phyloP scores from a whole-genome alignment of 257 asterid genomes.

The Capsicum rhomboideum region DNA sequence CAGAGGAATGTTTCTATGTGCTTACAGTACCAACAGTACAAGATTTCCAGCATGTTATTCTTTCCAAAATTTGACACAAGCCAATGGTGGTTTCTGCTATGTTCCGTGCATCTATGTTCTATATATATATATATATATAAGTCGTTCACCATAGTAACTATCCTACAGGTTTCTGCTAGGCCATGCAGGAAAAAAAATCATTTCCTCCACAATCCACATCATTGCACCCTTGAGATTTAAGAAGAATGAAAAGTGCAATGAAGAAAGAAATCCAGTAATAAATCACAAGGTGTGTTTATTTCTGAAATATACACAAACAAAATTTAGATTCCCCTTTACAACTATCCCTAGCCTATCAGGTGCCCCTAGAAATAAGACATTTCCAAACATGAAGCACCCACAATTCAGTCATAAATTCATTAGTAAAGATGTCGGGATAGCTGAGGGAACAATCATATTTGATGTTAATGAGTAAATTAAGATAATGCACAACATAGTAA shows the following conservation, averaged over 20 bases:
- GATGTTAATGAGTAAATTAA: slow-evolving; percentile 1
- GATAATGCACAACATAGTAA: slow-evolving; percentile 21
- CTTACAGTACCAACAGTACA: too few relatives aligned
- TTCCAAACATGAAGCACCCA: not conserved
- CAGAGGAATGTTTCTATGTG: too few relatives aligned
- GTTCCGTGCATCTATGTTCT: too few relatives aligned
- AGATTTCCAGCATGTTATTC: too few relatives aligned
- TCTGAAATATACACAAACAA: not conserved
- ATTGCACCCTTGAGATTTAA: too few relatives aligned
- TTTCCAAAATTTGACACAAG: too few relatives aligned
- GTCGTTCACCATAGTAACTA: not conserved
- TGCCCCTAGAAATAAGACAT: slow-evolving; percentile 1
- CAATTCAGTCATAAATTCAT: slow-evolving; percentile 1
- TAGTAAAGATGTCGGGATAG: not conserved
- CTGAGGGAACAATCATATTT: not conserved
- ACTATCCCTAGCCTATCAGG: not conserved
- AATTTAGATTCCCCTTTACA: not conserved
- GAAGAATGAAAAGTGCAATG: not conserved
- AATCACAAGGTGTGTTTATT: not conserved
- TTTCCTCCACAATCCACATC: not conserved
- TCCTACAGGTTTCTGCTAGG: not conserved
- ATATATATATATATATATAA: too few relatives aligned
- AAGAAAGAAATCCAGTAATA: not conserved
- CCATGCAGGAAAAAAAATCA: not conserved
- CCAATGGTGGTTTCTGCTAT: too few relatives aligned